Percentiles rank a stretch among this genome's conserved stretches.
phyloP scores from a whole-genome alignment of 2,329 filamentous ascomycete genomes.

The Aurifilum marmelostoma region DNA sequence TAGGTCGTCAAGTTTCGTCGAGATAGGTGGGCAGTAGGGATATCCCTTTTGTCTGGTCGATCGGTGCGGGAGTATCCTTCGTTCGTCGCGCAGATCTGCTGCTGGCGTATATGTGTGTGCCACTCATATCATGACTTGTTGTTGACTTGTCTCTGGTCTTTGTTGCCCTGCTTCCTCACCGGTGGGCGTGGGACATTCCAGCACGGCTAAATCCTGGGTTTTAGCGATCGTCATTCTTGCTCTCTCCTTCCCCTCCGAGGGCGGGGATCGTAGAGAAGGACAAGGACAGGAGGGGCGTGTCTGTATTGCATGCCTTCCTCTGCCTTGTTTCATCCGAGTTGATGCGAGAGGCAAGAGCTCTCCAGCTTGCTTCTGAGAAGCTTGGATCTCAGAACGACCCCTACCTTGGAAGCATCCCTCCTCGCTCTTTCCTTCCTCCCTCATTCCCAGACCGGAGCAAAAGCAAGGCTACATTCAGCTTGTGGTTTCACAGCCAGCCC shows the following conservation, averaged over 20 bases:
- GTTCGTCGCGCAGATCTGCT: neutral
- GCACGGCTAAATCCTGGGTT: neutral
- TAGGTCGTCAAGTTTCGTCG: neutral
- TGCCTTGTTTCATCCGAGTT: neutral
- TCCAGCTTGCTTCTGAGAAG: neutral
- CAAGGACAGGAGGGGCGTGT: neutral
- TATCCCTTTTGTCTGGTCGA: constrained; percentile 3
- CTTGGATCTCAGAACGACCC: neutral
- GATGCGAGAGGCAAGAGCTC: neutral
- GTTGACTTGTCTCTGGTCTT: neutral
- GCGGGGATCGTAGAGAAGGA: too few relatives aligned
- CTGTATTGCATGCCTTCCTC: neutral
- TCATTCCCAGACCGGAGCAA: neutral
- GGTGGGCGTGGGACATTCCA: neutral
- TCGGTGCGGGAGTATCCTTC: constrained; percentile 10
- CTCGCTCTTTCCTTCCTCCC: neutral
- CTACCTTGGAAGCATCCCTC: neutral
- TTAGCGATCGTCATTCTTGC: neutral
- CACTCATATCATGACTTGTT: neutral
- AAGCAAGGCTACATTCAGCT: constrained; percentile 1
- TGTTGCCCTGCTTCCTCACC: neutral
- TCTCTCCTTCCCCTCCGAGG: too few relatives aligned
- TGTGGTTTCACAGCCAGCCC: neutral
- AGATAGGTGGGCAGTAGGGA: too few relatives aligned
- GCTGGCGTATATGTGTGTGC: neutral